Conservation (phyloP, 345 rosid genomes). For the Heritiera littoralis region DNA sequence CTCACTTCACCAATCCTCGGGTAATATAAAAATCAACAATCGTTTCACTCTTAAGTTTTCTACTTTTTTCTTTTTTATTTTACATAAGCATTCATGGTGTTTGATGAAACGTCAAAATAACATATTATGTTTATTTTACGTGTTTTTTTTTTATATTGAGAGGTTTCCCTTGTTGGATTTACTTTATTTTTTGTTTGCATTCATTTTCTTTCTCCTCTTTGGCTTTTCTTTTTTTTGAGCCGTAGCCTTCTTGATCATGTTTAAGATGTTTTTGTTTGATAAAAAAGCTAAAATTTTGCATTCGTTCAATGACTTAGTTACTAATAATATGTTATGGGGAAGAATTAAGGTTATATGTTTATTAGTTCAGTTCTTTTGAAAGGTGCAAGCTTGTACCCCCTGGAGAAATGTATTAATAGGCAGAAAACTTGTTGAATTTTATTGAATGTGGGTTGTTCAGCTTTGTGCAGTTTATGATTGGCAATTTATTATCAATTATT, state of each 20-base stretch:
- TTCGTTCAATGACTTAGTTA: not conserved
- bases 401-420: not conserved
- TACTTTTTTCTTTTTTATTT: not conserved
- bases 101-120: constrained; percentile 39
- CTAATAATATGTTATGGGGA: not conserved
- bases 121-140: not conserved
- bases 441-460: not conserved
- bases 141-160: not conserved
- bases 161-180: constrained; percentile 1
- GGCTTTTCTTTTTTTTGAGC: not conserved
- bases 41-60: not conserved
- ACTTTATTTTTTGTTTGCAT: not conserved
- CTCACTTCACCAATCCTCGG: constrained; percentile 51
- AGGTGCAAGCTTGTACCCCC: not conserved
- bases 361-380: not conserved
- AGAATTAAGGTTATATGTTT: not conserved
- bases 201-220: not conserved
- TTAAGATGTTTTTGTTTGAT: constrained; percentile 2
- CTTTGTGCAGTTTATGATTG: too few species aligned
- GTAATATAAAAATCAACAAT: constrained; percentile 22
- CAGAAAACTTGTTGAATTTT: not conserved
- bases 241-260: not conserved
- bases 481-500: not conserved
- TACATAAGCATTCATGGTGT: constrained; percentile 28
- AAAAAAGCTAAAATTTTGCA: not conserved